A percentile compares a stretch with the other conserved stretches of the same genome.
These are phyloP conservation scores for Breynia disticha DNA, from an alignment of 441 rosid species.

Conservation along the genomic window DNA sequence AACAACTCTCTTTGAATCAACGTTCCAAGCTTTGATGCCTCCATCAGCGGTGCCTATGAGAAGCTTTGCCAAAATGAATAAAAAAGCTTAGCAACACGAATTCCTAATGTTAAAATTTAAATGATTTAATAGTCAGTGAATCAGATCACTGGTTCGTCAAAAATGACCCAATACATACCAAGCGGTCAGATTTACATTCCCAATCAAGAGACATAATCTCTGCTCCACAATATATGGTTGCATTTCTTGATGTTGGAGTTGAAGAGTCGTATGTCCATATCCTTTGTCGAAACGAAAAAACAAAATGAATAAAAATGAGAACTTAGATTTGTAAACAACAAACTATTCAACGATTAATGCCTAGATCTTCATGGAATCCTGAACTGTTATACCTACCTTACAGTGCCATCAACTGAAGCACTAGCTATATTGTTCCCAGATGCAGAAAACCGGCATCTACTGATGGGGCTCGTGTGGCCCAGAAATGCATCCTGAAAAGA, in stretches of 20 bases:
- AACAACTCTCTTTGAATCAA: slow-evolving; percentile 71
- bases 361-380: slow-evolving; percentile 7
- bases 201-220: slow-evolving; percentile 69
- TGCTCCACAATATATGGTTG: slow-evolving; percentile 67
- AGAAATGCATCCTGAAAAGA: slow-evolving; percentile 52
- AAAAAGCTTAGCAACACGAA: slow-evolving; percentile 13
- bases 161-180: slow-evolving; percentile 31
- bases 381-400: slow-evolving; percentile 33
- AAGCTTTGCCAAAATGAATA: slow-evolving; percentile 37
- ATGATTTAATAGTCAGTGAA: neutral
- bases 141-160: slow-evolving; percentile 2
- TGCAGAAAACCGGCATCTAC: slow-evolving; percentile 61
- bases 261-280: slow-evolving; percentile 70
- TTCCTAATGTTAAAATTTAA: slow-evolving; percentile 6
- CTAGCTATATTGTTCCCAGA: slow-evolving; percentile 70
- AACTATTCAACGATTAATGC: slow-evolving; percentile 11
- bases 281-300: slow-evolving; percentile 21
- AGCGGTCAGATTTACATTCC: slow-evolving; percentile 73
- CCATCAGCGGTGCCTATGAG: slow-evolving; percentile 74
- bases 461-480: slow-evolving; percentile 71
- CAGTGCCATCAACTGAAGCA: slow-evolving; percentile 70
- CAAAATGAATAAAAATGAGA: slow-evolving; percentile 1
- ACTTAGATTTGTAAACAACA: slow-evolving; percentile 7
- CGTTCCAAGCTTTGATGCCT: slow-evolving; percentile 73
- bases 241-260: slow-evolving; percentile 62